phyloP scores from a whole-genome alignment of 2,329 filamentous ascomycete species.

The Tolypocladium endophyticum region DNA sequence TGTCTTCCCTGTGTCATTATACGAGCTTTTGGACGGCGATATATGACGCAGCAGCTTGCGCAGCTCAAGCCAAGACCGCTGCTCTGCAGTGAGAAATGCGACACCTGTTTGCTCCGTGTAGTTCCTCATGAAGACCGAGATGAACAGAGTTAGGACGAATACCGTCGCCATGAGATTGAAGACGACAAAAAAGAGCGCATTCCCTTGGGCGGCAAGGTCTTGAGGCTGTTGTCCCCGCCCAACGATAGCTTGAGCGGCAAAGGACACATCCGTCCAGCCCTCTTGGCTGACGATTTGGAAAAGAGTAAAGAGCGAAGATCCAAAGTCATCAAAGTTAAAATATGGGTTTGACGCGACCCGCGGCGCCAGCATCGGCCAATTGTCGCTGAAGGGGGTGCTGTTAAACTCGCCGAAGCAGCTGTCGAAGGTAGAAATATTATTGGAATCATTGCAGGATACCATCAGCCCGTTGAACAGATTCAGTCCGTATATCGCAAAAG shows the following conservation, averaged over 20 bases:
- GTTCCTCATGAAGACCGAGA: conserved; percentile 99
- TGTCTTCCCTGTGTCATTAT: conserved; percentile 61
- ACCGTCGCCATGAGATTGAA: conserved; percentile 96
- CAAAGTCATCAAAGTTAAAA: conserved; percentile 92
- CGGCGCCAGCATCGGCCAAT: conserved; percentile 77
- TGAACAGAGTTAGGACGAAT: conserved; percentile 93
- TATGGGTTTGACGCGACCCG: conserved; percentile 71
- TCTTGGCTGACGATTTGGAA: conserved; percentile 99
- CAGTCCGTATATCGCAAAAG: conserved; percentile 91
- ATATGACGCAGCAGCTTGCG: conserved; percentile 87
- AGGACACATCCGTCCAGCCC: conserved; percentile 93
- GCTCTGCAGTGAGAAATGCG: conserved; percentile 88
- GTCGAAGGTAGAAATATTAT: conserved; percentile 45
- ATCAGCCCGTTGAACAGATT: conserved; percentile 86
- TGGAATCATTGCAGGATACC: conserved; percentile 60
- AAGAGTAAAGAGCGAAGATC: conserved; percentile 85
- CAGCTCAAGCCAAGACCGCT: conserved; percentile 92
- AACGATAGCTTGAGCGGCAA: conserved; percentile 70
- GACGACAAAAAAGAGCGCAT: conserved; percentile 86
- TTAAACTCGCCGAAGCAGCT: conserved; percentile 80
- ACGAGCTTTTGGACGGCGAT: conserved; percentile 85
- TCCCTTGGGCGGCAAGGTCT: conserved; percentile 61
- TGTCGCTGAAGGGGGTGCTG: conserved; percentile 58
- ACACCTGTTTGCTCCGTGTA: conserved; percentile 98
- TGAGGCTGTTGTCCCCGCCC: conserved; percentile 65